Base-by-base conservation (phyloP, 768 basidiomycete genomes). In the Lactarius trivialis region DNA sequence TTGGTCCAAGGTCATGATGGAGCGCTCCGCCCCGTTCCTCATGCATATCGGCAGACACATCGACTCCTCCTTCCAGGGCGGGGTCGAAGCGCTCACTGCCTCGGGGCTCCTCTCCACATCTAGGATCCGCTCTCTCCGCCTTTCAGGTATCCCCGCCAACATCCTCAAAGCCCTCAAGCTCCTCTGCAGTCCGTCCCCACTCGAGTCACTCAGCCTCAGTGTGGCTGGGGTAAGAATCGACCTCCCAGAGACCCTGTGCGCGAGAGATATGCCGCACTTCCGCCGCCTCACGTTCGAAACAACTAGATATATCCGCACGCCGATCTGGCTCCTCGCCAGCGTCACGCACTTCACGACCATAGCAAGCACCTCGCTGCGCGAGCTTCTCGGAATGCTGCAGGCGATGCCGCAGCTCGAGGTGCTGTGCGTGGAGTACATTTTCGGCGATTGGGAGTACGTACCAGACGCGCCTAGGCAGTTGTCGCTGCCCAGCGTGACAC, bases 21-120 rank as follows among this genome's bases (percentile, higher is more conserved):
- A 64, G 33, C 63, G 63, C 30, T 64, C 63, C 1, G 3, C 58
- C 12, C 63, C 63, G 15, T 58, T 64, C 19, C 48, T 54, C 19
- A 36, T 64, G 2, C 54, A 7, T 26, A n/a, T 64, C 33, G 26
- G 51, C 54, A 41, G 60, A 4, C 58, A 54, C 37, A 34, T 64
- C 48, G 32, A 48, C n/a, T 4, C 37, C 14, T 19, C 39, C 3
- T 50, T 32, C 8, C 3, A 12, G 2, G 54, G 55, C 15, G 54
- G 58, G 19, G 19, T 63, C 12, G 53, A 55, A 37, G 53, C 54
- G 15, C 58, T 60, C 32, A 54, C 49, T 24, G 54, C 54, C 7
- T 64, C 63, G 12, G 63, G 59, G n/a, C 32, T 63, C 28, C 59
- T 55, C 33, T 21, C 48, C n/a, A 37, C 58, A 3, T 63, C 62